Base-by-base conservation (phyloP, 2,329 filamentous ascomycete species). In the Colletotrichum agaves region DNA sequence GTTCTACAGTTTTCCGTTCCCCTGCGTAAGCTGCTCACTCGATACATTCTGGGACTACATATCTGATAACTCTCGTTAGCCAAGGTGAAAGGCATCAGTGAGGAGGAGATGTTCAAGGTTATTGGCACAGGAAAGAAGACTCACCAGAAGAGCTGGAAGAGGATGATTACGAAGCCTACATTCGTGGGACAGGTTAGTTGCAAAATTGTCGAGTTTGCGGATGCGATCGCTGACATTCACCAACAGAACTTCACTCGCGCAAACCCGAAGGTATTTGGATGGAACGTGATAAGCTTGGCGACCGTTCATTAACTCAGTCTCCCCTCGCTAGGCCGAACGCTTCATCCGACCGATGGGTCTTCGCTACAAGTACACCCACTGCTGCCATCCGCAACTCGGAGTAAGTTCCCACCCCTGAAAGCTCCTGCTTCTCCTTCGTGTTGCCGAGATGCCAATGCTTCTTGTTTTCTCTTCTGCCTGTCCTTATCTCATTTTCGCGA, bases 31-130 rank as follows among this genome's bases (percentile, higher is more conserved):
- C 27, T 27, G 27, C 27, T 27, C 27, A 27, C 27, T 27, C 27
- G 27, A 27, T 27, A 27, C 27, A 27, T 27, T 27, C 27, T 27
- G 27, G 27, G 27, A 7, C 27, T 27, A 98, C 89, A 93, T 95
- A 79, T 66, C 12, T 50, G 43, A 44, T 49, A 23, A 31, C 33
- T 35, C 23, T 4, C 19, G 44, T 47, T 27, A 23, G 19, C 47
- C 23, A 52, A 52, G 23, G 52, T 63, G 1, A 39, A 53, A 3
- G 62, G 93, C 71, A 98, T 98, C 74, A 90, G 88, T 72, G 95
- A 98, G 83, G 93, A 97, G 85, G 95, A 97, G 84, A 95, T 98
- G 91, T 98, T 98, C 85, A 95, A 93, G 82, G 94, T 97, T 13
- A 90, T 98, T 75, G 94, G 94, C 83, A 98, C 95, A 35, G 95